phyloP scores from a whole-genome alignment of 345 rosid genomes.

The Ceriops zippeliana region DNA sequence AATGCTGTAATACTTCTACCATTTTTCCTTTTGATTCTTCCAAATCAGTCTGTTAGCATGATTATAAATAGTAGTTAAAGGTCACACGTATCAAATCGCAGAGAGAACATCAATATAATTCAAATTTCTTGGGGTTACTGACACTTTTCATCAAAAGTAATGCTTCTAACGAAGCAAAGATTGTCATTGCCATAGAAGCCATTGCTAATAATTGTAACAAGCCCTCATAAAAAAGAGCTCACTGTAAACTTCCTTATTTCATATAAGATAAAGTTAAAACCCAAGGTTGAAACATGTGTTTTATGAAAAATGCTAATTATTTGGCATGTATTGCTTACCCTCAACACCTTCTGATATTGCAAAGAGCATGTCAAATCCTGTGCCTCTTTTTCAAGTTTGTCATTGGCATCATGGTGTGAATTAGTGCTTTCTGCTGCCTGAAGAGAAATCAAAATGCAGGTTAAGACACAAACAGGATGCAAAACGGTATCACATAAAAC shows the following conservation, averaged over 20 bases:
- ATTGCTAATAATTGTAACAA: background rate
- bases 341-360: constrained; percentile 4
- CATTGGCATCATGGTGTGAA: background rate
- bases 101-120: background rate
- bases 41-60: constrained; percentile 12
- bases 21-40: constrained; percentile 21
- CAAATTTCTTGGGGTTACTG: background rate
- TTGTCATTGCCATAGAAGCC: constrained; percentile 3
- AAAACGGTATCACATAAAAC: background rate
- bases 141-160: background rate
- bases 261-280: background rate
- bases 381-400: background rate
- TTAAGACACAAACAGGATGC: background rate
- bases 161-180: background rate
- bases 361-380: background rate
- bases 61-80: constrained; percentile 12
- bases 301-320: background rate
- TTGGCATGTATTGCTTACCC: background rate
- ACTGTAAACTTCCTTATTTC: background rate
- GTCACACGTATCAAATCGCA: background rate
- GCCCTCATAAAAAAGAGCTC: background rate
- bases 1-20: constrained; percentile 10
- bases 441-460: background rate
- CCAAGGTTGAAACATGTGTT: background rate
- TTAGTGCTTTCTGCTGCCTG: constrained; percentile 10